phyloP scores from a whole-genome alignment of 2,329 filamentous ascomycete species.

The Fusarium sp. region DNA sequence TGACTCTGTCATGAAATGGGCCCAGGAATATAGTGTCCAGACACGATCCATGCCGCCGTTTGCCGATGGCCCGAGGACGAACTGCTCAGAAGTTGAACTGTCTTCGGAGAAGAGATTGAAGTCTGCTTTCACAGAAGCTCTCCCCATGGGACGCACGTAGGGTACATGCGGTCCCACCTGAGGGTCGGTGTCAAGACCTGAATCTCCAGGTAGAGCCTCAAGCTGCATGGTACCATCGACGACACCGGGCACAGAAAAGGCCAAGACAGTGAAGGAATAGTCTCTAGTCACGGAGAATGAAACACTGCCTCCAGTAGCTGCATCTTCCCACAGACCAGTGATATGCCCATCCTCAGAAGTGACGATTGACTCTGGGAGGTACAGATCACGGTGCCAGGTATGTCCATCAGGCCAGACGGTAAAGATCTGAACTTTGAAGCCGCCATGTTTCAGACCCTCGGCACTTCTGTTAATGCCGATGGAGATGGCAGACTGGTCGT shows the following conservation, averaged over 20 bases:
- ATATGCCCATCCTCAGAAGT: neutral
- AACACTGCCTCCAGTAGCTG: accelerated
- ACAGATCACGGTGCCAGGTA: neutral
- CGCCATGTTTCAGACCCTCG: neutral
- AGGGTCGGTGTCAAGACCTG: neutral
- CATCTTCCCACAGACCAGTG: neutral
- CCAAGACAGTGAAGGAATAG: accelerated
- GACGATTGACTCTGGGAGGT: neutral
- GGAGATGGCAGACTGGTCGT: accelerated
- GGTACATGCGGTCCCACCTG: too few species aligned
- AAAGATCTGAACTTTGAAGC: neutral
- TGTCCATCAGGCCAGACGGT: neutral
- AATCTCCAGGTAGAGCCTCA: neutral
- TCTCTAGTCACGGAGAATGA: neutral
- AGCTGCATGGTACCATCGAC: neutral
- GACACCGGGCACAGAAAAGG: neutral
- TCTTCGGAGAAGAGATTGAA: accelerated
- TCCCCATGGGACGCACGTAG: neutral
- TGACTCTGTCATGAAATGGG: neutral
- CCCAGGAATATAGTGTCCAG: neutral
- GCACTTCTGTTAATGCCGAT: neutral
- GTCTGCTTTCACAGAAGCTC: accelerated
- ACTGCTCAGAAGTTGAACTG: neutral
- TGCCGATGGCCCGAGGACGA: neutral
- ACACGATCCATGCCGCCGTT: neutral